Evolutionary conservation across 2,329 filamentous ascomycete genomes (phyloP).

Genomic region (Clonostachys solani): DNA sequence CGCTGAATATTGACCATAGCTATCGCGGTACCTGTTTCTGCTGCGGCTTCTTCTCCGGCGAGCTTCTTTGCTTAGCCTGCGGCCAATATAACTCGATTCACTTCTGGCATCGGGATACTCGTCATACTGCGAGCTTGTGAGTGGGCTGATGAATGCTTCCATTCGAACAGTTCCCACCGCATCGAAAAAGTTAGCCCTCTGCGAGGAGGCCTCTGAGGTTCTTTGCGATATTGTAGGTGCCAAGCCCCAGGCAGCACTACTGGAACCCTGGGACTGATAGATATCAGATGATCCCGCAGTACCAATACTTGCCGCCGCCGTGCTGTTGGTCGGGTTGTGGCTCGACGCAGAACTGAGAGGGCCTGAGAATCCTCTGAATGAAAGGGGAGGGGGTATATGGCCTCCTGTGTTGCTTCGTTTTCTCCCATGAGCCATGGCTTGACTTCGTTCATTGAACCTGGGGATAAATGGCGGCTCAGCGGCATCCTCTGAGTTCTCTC

Average conservation of each 20-base stretch:
- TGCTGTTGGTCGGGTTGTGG: slow-evolving; percentile 50
- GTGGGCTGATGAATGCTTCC: slow-evolving; percentile 86
- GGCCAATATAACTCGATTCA: slow-evolving; percentile 39
- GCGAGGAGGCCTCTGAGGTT: slow-evolving; percentile 52
- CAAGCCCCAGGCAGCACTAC: slow-evolving; percentile 33
- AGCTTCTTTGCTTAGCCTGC: slow-evolving; percentile 51
- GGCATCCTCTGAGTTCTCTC: slow-evolving; percentile 51
- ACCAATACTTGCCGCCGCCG: slow-evolving; percentile 50
- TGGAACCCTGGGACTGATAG: slow-evolving; percentile 50
- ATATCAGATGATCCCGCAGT: slow-evolving; percentile 58
- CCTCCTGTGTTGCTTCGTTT: slow-evolving; percentile 89
- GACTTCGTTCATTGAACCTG: slow-evolving; percentile 58
- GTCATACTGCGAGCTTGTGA: slow-evolving; percentile 42
- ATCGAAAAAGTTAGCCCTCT: slow-evolving; percentile 69
- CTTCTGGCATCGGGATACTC: slow-evolving; percentile 45
- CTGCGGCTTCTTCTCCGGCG: slow-evolving; percentile 48
- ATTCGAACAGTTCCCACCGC: slow-evolving; percentile 89
- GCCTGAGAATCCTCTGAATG: slow-evolving; percentile 75
- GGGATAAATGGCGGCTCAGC: slow-evolving; percentile 71
- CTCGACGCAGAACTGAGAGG: slow-evolving; percentile 35
- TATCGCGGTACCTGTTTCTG: slow-evolving; percentile 49
- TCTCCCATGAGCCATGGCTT: slow-evolving; percentile 56
- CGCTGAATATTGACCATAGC: slow-evolving; percentile 28
- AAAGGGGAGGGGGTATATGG: slow-evolving; percentile 62
- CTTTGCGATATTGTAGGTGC: slow-evolving; percentile 40